A percentile compares a stretch with the other conserved stretches of the same genome.
Evolutionary conservation across 305 asterid species (phyloP).

Genomic region (Ilex paraguariensis): DNA sequence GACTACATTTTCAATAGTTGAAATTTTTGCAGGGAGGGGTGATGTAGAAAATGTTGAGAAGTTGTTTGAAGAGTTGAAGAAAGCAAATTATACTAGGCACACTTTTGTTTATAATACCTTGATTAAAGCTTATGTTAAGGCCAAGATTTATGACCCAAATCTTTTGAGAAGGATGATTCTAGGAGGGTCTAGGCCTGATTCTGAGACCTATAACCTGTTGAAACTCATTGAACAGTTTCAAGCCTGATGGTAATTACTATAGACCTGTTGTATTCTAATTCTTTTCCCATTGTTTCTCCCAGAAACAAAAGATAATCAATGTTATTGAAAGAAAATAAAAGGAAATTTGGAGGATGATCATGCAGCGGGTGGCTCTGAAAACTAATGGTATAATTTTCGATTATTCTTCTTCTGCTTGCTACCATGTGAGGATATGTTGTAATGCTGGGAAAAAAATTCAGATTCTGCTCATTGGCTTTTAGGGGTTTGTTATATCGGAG

Average conservation of each 20-base stretch:
- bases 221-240: slow-evolving; percentile 66
- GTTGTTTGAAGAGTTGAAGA: slow-evolving; percentile 63
- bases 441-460: too few relatives aligned
- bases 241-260: slow-evolving; percentile 11
- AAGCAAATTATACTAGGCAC: slow-evolving; percentile 62
- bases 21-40: slow-evolving; percentile 56
- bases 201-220: slow-evolving; percentile 80
- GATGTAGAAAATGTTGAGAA: slow-evolving; percentile 68
- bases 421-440: too few relatives aligned
- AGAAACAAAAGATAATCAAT: too few relatives aligned
- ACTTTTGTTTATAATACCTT: slow-evolving; percentile 72
- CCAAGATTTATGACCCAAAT: slow-evolving; percentile 63
- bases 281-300: too few relatives aligned
- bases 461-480: too few relatives aligned
- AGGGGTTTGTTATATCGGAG: too few relatives aligned
- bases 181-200: slow-evolving; percentile 87
- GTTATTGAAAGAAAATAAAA: too few relatives aligned
- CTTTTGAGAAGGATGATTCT: slow-evolving; percentile 85
- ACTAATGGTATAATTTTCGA: too few relatives aligned
- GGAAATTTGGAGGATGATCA: too few relatives aligned
- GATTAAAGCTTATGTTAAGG: slow-evolving; percentile 84
- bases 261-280: too few relatives aligned
- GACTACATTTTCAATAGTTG: slow-evolving; percentile 54
- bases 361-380: too few relatives aligned
- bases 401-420: too few relatives aligned